These are phyloP conservation scores for Physcomitrellopsis africana DNA, from an alignment of 225 moss, liverwort and hornwort species.

Conservation along the genomic window DNA sequence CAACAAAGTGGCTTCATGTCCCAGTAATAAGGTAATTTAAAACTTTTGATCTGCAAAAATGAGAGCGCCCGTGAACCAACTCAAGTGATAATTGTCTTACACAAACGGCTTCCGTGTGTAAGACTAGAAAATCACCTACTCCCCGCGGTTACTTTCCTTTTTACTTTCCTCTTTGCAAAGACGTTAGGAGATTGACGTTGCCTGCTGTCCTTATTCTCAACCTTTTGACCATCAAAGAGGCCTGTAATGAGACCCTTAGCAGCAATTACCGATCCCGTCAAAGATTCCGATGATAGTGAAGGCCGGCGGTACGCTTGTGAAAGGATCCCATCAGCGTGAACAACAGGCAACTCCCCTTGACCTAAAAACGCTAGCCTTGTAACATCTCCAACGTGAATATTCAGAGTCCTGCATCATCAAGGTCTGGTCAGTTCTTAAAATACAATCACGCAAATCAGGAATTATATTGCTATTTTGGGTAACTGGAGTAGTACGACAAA, in stretches of 20 bases:
- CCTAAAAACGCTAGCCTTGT: constrained; percentile 91
- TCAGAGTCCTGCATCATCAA: constrained; percentile 66
- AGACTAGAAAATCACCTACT: constrained; percentile 43
- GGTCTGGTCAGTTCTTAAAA: background rate
- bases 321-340: constrained; percentile 49
- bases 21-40: constrained; percentile 19
- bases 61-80: constrained; percentile 22
- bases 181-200: constrained; percentile 78
- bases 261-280: constrained; percentile 83
- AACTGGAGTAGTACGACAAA: no score
- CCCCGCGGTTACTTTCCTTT: constrained; percentile 81
- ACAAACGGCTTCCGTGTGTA: constrained; percentile 6
- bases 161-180: constrained; percentile 92
- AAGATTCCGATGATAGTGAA: constrained; percentile 76
- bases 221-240: constrained; percentile 80
- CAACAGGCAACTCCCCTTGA: constrained; percentile 54
- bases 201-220: constrained; percentile 71
- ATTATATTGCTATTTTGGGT: no score
- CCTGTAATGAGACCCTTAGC: constrained; percentile 84
- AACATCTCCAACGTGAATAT: constrained; percentile 84
- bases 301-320: constrained; percentile 77
- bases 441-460: no score
- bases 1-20: constrained; percentile 37
- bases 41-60: constrained; percentile 30
- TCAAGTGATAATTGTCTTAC: constrained; percentile 21